Evolutionary conservation across 2,329 filamentous ascomycete genomes (phyloP).

Genomic region (Diaporthe caulivora): DNA sequence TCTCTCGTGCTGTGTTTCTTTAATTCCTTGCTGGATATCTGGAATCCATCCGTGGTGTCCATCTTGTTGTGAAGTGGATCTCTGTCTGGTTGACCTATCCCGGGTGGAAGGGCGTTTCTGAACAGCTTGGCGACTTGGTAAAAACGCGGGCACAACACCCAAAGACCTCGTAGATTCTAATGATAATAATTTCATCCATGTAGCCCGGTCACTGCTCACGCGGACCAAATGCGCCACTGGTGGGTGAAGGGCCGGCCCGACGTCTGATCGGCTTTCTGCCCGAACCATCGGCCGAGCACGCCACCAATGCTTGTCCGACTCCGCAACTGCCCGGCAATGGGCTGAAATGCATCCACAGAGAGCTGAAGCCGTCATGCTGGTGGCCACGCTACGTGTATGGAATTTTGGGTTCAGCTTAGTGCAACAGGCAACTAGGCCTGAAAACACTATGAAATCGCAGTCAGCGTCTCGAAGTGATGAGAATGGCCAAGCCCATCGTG

Average conservation of each 20-base stretch:
- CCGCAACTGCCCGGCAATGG: constrained; percentile 14
- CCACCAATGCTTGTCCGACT: constrained; percentile 14
- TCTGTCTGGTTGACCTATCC: neutral
- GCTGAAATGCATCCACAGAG: neutral
- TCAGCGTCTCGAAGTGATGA: neutral
- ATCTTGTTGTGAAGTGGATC: constrained; percentile 12
- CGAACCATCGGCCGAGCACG: constrained; percentile 12
- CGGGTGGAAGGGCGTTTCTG: neutral
- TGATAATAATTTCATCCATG: neutral
- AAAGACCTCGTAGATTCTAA: neutral
- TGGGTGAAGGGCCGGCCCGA: neutral
- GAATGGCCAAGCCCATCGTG: constrained; percentile 49
- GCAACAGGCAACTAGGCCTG: no score
- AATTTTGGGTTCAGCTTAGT: neutral
- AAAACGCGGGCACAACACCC: neutral
- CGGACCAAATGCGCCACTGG: neutral
- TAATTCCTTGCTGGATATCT: constrained; percentile 50
- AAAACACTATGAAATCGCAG: no score
- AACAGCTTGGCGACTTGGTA: neutral
- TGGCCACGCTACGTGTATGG: neutral
- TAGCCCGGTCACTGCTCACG: neutral
- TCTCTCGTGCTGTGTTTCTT: constrained; percentile 59
- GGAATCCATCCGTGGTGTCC: neutral
- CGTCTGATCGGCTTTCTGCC: constrained; percentile 21
- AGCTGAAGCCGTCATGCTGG: neutral